Base-by-base conservation (phyloP, 306 rosid genomes). In the Malus sieversii region DNA sequence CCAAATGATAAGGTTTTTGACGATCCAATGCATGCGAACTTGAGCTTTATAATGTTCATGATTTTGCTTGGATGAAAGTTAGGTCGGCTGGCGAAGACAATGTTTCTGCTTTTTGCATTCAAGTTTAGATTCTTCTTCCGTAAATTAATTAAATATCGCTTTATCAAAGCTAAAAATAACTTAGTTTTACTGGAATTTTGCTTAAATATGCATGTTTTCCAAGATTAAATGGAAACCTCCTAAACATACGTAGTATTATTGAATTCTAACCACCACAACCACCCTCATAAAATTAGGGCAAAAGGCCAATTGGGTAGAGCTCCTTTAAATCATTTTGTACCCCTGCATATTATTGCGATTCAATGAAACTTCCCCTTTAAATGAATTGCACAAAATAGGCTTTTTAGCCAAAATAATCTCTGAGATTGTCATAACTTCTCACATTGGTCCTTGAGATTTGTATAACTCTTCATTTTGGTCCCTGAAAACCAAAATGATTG, bases 1-100 rank as follows among this genome's bases (percentile, higher is more conserved):
- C 77, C 61, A 68, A 68, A 74, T 74, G 46, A 64, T 44, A 62
- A 59, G 53, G 46, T 30, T 55, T 20, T 35, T 72, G 52, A 55
- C 57, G 52, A 29, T 29, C 1, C 8, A 22, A 60, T 44, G 77
- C 70, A 74, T 74, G 77, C 59, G 46, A 44, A 61, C 70, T 74
- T 19, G 70, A 45, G 45, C 61, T 19, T 61, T 8, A 5, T 1
- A 10, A 64, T 57, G 42, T n/a, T 64, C 44, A 79, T 66, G 20
- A 66, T 55, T 8, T 46, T 14, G 19, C 11, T 46, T 46, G 53
- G 6, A 0, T 13, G 2, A 33, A 46, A 1, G 2, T 46, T 46
- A 4, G 1, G 1, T 46, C 19, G 0, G 19, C 14, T 13, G 7
- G 2, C 2, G 15, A 46, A 5, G 1, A 46, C 2, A 46, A 4